A percentile compares a stretch with the other conserved stretches of the same genome.
phyloP scores from a whole-genome alignment of 2,329 filamentous ascomycete species.

The Trichophaea hybrida region DNA sequence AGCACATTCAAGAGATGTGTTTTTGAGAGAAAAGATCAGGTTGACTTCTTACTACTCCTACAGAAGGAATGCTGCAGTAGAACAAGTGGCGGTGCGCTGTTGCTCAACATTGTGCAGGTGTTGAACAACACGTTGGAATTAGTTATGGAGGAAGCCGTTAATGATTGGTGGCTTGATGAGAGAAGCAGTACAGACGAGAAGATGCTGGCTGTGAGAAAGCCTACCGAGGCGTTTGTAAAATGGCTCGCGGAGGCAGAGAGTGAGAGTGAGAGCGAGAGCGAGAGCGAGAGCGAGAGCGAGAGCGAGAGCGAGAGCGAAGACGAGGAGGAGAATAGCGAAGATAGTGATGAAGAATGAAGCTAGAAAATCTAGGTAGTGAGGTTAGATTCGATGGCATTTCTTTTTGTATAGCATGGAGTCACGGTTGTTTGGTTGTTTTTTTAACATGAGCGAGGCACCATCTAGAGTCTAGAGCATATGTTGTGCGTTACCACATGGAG shows the following conservation, averaged over 20 bases:
- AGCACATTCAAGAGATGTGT: conserved; percentile 45
- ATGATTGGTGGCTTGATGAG: conserved; percentile 75
- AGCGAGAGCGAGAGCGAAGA: conserved; percentile 47
- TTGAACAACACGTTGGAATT: conserved; percentile 65
- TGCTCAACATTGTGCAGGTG: conserved; percentile 68
- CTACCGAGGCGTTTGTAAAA: conserved; percentile 66
- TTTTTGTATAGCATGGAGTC: neutral
- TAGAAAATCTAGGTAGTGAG: neutral
- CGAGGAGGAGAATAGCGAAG: conserved; percentile 39
- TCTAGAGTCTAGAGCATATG: too few relatives aligned
- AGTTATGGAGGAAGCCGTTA: conserved; percentile 74
- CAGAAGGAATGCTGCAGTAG: conserved; percentile 63
- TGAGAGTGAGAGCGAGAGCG: conserved; percentile 49
- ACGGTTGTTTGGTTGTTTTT: neutral
- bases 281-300: conserved; percentile 47
- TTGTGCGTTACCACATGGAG: too few relatives aligned
- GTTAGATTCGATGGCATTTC: neutral
- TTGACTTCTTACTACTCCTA: conserved; percentile 68
- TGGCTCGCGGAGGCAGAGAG: conserved; percentile 67
- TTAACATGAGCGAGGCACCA: too few relatives aligned
- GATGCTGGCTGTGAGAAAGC: conserved; percentile 55
- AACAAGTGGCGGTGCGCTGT: conserved; percentile 49
- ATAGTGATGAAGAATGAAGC: conserved; percentile 24
- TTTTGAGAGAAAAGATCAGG: conserved; percentile 56
- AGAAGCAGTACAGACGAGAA: conserved; percentile 46